Conservation (phyloP, 164 flowering plant species). For the Magnolia sinica region DNA sequence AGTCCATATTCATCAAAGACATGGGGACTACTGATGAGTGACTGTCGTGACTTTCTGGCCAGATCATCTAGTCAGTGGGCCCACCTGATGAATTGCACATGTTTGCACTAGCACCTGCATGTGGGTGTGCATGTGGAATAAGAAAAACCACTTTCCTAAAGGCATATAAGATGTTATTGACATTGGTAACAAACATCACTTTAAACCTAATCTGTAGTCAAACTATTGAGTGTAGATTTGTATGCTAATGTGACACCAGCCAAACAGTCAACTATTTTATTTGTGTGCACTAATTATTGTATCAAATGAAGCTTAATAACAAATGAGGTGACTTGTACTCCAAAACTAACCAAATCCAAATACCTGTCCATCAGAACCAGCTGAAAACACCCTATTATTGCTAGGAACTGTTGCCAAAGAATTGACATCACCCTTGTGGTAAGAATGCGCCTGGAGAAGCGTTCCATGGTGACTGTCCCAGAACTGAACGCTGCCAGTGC, state of each 20-base stretch:
- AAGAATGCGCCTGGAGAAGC: constrained; percentile 71
- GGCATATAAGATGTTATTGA: neutral
- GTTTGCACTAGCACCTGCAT: neutral
- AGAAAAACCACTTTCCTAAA: neutral
- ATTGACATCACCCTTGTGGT: constrained; percentile 89
- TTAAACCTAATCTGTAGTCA: neutral
- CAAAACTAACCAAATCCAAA: constrained; percentile 10
- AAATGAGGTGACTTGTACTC: neutral
- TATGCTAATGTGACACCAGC: neutral
- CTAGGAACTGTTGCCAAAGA: constrained; percentile 80
- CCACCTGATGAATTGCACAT: neutral
- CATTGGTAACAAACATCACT: neutral
- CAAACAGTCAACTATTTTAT: neutral
- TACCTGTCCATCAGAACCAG: constrained; percentile 99
- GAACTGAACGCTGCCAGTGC: constrained; percentile 86
- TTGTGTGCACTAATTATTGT: neutral
- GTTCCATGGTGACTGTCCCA: constrained; percentile 88
- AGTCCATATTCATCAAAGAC: neutral
- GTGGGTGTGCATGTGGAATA: neutral
- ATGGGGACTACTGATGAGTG: neutral
- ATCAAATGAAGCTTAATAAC: neutral
- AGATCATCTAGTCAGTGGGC: neutral
- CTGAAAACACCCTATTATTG: constrained; percentile 82
- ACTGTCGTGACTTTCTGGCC: too few species aligned
- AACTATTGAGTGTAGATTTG: neutral